Evolutionary conservation across 805 yeast genomes (phyloP), one percentile per base, ranked within the genome.

Genomic region (Monosporozyma servazzii): DNA sequence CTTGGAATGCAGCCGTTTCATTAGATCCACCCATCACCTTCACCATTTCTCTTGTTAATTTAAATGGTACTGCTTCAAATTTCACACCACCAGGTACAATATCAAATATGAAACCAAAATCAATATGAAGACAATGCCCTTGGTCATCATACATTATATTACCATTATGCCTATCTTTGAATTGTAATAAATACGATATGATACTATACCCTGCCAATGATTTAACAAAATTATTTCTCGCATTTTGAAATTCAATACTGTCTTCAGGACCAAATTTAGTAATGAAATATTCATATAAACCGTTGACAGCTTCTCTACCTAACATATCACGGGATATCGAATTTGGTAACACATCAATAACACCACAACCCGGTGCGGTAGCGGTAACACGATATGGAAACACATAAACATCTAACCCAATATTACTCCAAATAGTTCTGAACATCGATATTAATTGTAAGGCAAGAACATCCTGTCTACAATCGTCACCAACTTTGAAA

Each of bases 281-380:
- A 44, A 82, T 80, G 70, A 84, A 93, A 70, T 91, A 93, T 63
- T 91, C 96, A 64, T 88, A 89, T 51, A 93, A 74, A 2, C 98
- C 99, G 68, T 93, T 93, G 27, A 93, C 99, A 0, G 99, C 99
- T 65, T 93, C 99, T 63, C 99, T 80, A 42, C 99, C 99, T 49
- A 93, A 76, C 98, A 93, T 91, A 70, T 93, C 99, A 71, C 99
- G 81, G 43, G 96, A 88, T 27, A 88, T 84, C 5, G 97, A 85
- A 65, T 91, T 87, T 33, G 99, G 99, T 57, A 93, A 76, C 31
- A 95, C 99, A 66, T 95, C 99, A 71, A 93, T 93, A 44, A 93
- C 95, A 69, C 99, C 99, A 73, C 98, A 90, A 0, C 99, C 99
- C 1, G 99, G 98, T 2, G 96, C 96, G 9, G 99, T 93, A 1